Conservation (phyloP, 306 rosid species). For the Nissolia schottii region DNA sequence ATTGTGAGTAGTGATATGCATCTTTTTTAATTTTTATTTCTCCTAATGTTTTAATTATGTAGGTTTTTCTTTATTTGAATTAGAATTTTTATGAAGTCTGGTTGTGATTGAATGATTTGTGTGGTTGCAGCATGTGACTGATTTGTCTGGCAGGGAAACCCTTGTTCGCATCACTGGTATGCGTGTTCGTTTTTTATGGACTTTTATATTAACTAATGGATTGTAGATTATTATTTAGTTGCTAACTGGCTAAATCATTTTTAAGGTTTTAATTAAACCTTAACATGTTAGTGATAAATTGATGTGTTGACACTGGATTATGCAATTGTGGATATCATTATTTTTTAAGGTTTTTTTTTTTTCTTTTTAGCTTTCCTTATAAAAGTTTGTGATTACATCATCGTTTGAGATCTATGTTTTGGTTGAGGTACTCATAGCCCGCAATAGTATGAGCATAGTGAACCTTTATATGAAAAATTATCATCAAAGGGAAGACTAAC, state of each 20-base stretch:
- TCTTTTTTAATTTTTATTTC: neutral
- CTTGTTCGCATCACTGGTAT: conserved; percentile 81
- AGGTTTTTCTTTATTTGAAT: neutral
- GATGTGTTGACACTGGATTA: too few relatives aligned
- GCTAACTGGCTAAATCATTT: neutral
- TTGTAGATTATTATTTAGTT: neutral
- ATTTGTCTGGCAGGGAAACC: conserved; percentile 88
- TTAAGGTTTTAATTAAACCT: neutral
- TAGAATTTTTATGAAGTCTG: neutral
- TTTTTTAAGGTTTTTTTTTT: too few relatives aligned
- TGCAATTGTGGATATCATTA: neutral
- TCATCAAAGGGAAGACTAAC: neutral
- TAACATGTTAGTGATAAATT: neutral
- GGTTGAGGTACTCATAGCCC: too few relatives aligned
- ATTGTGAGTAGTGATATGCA: conserved; percentile 49
- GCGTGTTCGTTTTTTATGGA: neutral
- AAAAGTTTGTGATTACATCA: neutral
- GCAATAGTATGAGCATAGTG: neutral
- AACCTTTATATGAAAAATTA: neutral
- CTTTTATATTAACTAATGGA: neutral
- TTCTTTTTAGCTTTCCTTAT: neutral
- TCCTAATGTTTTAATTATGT: neutral
- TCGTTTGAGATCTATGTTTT: neutral
- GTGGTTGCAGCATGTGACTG: conserved; percentile 71
- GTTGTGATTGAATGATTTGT: neutral